These are phyloP conservation scores for Stephanodiscus triporus DNA, from an alignment of 108 stramenopile genomes.

Conservation along the genomic window DNA sequence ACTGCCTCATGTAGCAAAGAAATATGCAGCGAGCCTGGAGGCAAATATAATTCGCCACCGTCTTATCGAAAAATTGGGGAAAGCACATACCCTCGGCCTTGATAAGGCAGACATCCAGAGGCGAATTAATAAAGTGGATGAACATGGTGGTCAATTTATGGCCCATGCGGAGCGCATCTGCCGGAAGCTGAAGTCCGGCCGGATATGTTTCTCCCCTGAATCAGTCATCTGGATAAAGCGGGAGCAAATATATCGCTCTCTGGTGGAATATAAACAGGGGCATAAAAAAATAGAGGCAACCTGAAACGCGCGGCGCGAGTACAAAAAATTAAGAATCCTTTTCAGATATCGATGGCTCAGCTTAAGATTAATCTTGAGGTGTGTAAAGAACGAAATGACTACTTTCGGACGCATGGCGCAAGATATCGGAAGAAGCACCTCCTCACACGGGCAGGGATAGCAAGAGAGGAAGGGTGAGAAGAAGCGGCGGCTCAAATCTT, in stretches of 20 bases:
- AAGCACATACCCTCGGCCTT: background rate
- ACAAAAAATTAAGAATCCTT: background rate
- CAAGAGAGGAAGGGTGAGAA: background rate
- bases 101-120: background rate
- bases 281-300: constrained; percentile 11
- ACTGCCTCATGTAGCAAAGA: background rate
- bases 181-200: constrained; percentile 7
- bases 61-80: background rate
- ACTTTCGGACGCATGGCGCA: background rate
- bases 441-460: background rate
- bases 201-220: constrained; percentile 20
- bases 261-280: constrained; percentile 8
- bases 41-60: background rate
- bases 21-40: constrained; percentile 5
- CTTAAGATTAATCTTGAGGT: background rate
- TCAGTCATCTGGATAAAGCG: constrained; percentile 16
- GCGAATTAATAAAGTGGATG: background rate
- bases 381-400: constrained; percentile 16
- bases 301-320: constrained; percentile 9
- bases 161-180: constrained; percentile 17
- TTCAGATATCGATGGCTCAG: background rate
- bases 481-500: constrained; percentile 10
- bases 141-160: constrained; percentile 10
- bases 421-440: constrained; percentile 15
- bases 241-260: constrained; percentile 13